These are phyloP conservation scores for Hypoxylon sp. DNA, from an alignment of 2,329 filamentous ascomycete genomes.

Conservation along the genomic window DNA sequence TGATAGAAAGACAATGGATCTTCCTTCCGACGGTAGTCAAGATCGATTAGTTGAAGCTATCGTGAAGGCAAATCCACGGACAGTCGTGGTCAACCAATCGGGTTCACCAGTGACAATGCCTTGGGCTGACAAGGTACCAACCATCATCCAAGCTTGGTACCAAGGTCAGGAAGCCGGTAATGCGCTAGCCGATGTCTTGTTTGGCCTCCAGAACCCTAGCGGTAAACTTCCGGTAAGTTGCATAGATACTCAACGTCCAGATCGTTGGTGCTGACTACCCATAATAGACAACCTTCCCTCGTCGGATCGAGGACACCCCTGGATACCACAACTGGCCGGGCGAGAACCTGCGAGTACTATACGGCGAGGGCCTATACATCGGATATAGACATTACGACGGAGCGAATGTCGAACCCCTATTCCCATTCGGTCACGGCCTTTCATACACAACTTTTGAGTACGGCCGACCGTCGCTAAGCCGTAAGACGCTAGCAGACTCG, in stretches of 20 bases:
- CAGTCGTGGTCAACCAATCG: conserved; percentile 76
- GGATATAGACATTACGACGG: conserved; percentile 80
- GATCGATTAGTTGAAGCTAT: conserved; percentile 74
- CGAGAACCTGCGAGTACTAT: conserved; percentile 74
- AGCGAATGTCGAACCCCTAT: conserved; percentile 68
- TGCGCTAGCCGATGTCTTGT: conserved; percentile 73
- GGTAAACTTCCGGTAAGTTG: conserved; percentile 72
- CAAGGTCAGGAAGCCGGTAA: conserved; percentile 77
- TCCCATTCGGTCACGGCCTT: conserved; percentile 79
- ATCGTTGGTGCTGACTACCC: conserved; percentile 22
- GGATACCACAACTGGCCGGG: conserved; percentile 80
- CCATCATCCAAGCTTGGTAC: conserved; percentile 78
- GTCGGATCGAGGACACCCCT: conserved; percentile 72
- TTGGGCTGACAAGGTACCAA: conserved; percentile 73
- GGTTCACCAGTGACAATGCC: conserved; percentile 78
- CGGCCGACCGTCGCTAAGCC: conserved; percentile 65
- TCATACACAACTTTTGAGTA: conserved; percentile 79
- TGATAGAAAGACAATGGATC: conserved; percentile 71
- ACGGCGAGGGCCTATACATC: conserved; percentile 79
- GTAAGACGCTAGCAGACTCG: conserved; percentile 54
- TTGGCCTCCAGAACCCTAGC: conserved; percentile 72
- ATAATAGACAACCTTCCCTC: conserved; percentile 72
- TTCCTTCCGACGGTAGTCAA: conserved; percentile 67
- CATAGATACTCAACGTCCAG: conserved; percentile 2
- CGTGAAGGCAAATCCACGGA: conserved; percentile 71